These are phyloP conservation scores for Canavalia gladiata DNA, from an alignment of 306 rosid genomes.

Conservation along the genomic window DNA sequence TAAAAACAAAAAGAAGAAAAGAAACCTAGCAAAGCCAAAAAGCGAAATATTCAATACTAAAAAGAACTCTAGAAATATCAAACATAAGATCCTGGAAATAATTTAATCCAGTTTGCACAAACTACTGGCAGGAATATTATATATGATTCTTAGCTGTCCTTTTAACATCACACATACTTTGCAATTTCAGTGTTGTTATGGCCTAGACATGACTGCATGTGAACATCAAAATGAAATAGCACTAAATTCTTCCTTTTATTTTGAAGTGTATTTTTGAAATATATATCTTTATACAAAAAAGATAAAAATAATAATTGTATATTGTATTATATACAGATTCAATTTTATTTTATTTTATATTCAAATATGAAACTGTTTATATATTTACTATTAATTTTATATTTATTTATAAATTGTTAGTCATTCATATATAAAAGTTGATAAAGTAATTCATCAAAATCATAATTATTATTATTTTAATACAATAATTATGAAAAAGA, in stretches of 20 bases:
- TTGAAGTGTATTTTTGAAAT: no score
- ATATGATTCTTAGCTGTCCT: slow-evolving; percentile 14
- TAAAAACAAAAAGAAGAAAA: slow-evolving; percentile 4
- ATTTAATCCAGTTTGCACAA: slow-evolving; percentile 10
- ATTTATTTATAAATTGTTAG: no score
- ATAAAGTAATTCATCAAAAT: background rate
- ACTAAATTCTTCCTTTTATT: no score
- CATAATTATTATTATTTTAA: background rate
- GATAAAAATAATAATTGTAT: no score
- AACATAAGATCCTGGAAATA: slow-evolving; percentile 37
- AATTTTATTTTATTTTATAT: no score
- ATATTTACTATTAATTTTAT: background rate
- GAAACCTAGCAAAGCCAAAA: slow-evolving; percentile 26
- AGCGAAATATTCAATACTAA: slow-evolving; percentile 32
- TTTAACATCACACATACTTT: slow-evolving; percentile 12
- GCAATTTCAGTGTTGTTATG: background rate
- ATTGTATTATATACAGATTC: no score
- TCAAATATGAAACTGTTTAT: no score
- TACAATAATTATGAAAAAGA: no score
- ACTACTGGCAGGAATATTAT: slow-evolving; percentile 15
- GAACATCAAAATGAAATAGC: no score
- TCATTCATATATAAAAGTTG: background rate
- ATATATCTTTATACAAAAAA: no score
- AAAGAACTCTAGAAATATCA: slow-evolving; percentile 35
- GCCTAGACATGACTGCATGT: background rate